Percentiles rank a stretch among this genome's conserved stretches.
Conservation (phyloP, 805 yeast genomes). For the Saccharomycopsis sp. region DNA sequence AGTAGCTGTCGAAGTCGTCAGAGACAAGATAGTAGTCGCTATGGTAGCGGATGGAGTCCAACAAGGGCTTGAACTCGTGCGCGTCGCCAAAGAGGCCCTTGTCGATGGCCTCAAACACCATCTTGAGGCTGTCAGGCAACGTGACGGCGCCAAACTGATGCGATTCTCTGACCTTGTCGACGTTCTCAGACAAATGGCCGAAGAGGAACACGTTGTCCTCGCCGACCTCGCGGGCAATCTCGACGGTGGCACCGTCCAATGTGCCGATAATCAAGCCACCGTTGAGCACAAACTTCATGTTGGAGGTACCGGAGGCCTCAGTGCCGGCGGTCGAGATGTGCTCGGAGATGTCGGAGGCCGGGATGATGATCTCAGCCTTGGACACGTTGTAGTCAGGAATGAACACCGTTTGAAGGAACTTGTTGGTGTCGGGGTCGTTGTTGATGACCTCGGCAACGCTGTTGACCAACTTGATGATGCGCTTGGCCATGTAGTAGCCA, state of each 20-base stretch:
- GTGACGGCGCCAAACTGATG: slow-evolving; percentile 52
- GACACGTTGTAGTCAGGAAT: slow-evolving; percentile 92
- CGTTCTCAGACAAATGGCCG: slow-evolving; percentile 86
- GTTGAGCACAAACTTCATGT: slow-evolving; percentile 90
- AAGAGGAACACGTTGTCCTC: slow-evolving; percentile 88
- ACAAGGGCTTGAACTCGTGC: slow-evolving; percentile 57
- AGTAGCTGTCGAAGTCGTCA: slow-evolving; percentile 83
- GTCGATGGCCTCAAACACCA: slow-evolving; percentile 63
- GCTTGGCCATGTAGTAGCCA: slow-evolving; percentile 94
- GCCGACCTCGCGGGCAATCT: slow-evolving; percentile 88
- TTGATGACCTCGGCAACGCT: slow-evolving; percentile 77
- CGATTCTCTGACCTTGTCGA: slow-evolving; percentile 73
- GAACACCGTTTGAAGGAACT: slow-evolving; percentile 77
- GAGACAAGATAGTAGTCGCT: slow-evolving; percentile 84
- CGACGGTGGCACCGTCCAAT: slow-evolving; percentile 95
- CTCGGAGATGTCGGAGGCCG: slow-evolving; percentile 86
- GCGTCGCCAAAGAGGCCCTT: slow-evolving; percentile 65
- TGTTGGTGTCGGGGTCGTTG: slow-evolving; percentile 66
- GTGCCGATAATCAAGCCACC: slow-evolving; percentile 95
- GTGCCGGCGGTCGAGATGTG: slow-evolving; percentile 97
- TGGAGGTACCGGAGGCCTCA: slow-evolving; percentile 93
- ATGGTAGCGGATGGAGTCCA: slow-evolving; percentile 62
- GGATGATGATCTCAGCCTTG: slow-evolving; percentile 84
- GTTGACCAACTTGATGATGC: slow-evolving; percentile 79
- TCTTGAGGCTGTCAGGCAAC: slow-evolving; percentile 51